Conservation (phyloP, 768 basidiomycete genomes). For the Pleurotus salmoneostramineus region DNA sequence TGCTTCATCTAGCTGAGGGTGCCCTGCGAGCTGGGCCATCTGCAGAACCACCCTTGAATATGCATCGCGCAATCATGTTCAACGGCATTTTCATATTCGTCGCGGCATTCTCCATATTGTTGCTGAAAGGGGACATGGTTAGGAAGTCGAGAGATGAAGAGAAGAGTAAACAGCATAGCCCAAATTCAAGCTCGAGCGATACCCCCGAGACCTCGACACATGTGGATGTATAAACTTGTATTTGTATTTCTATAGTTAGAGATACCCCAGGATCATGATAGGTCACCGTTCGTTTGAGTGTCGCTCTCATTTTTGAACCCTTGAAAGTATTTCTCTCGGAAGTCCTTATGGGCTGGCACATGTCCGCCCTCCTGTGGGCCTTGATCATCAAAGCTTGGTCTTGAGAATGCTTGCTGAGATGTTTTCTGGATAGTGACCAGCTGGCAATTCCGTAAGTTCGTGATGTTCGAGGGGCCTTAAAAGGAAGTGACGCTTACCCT, state of each 20-base stretch:
- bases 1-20: constrained; percentile 43
- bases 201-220: not conserved
- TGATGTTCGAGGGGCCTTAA: not conserved
- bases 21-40: constrained; percentile 60
- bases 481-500: constrained; percentile 49
- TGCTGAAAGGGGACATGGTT: constrained; percentile 56
- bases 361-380: constrained; percentile 23
- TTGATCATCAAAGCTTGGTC: constrained; percentile 49
- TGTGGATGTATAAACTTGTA: no score
- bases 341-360: constrained; percentile 84
- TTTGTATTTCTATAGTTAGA: no score
- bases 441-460: constrained; percentile 31
- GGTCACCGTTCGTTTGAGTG: not conserved
- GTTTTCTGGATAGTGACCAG: constrained; percentile 88
- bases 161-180: constrained; percentile 24
- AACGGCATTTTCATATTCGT: constrained; percentile 48
- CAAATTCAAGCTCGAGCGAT: not conserved
- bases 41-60: constrained; percentile 70
- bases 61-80: constrained; percentile 66
- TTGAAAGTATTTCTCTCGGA: constrained; percentile 84
- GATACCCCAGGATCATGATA: not conserved
- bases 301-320: constrained; percentile 56
- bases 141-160: constrained; percentile 61
- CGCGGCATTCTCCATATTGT: constrained; percentile 37
- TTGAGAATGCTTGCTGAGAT: constrained; percentile 36